Base-by-base conservation (phyloP, 2,329 filamentous ascomycete species). In the Fusarium tricinctum region DNA sequence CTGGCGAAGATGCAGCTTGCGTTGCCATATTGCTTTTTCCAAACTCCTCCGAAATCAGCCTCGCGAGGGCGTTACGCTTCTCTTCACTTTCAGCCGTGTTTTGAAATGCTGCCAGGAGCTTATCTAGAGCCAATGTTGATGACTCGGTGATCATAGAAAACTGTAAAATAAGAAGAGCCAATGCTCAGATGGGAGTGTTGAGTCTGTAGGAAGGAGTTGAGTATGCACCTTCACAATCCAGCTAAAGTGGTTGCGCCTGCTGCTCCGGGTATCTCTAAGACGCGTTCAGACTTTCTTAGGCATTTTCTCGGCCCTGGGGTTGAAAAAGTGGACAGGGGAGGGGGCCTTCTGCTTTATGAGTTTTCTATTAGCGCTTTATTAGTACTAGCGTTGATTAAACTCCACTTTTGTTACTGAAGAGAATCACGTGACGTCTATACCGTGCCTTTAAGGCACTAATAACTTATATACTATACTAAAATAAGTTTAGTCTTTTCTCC, bases 301-400 rank as follows among this genome's bases (percentile, higher is more conserved):
- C 23, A 23, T 23, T 23, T 23, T 23, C 23, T 23, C 23, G 8
- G 8, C 23, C 6, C 23, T 23, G 23, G 13, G 35, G 38, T 22
- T 44, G n/a, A n/a, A 20, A 38, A 38, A 26, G 48, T 40, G 33
- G 53, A 28, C 22, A 17, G 30, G 33, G 39, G 17, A 19, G 23
- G 17, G 26, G 15, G 38, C 30, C 20, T n/a, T 35, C 66, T 45
- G 8, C 19, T 60, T 66, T 62, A 51, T 69, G 51, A 54, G 40
- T 53, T 17, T 33, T 6, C 22, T 13, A 6, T 43, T 68, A 68
- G 66, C 45, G 55, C 38, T 17, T 47, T 51, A 53, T 32, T 62
- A 50, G 13, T 42, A 14, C 60, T 64, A 64, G 61, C 35, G 61
- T 23, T 8, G 9, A n/a, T 23, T 1, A 30, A 5, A 33, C 7